These are phyloP conservation scores for Aspergillus terreus DNA, from an alignment of 2,329 filamentous ascomycete species.

Conservation along the genomic window DNA sequence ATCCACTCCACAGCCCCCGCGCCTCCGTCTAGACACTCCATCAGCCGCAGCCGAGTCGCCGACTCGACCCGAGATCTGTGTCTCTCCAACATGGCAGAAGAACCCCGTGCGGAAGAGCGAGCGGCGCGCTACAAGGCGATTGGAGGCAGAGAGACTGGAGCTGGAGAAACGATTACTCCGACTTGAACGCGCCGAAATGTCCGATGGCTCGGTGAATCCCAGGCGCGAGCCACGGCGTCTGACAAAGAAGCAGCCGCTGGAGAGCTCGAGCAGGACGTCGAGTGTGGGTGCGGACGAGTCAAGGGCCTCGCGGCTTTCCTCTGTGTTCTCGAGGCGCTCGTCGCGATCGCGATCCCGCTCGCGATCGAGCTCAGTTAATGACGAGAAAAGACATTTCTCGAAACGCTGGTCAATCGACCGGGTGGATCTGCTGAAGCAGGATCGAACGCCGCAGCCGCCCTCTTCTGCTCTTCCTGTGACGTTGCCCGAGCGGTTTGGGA, in stretches of 20 bases:
- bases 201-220: conserved; percentile 7
- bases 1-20: neutral
- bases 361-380: conserved; percentile 22
- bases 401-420: neutral
- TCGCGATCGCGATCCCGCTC: conserved; percentile 24
- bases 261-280: conserved; percentile 27
- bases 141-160: conserved; percentile 32
- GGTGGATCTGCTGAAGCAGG: conserved; percentile 4
- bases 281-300: conserved; percentile 27
- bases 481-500: conserved; percentile 28
- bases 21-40: conserved; percentile 6
- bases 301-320: conserved; percentile 21
- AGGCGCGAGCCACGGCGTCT: conserved; percentile 28
- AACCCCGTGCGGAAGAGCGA: conserved; percentile 20
- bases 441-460: conserved; percentile 3
- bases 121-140: conserved; percentile 26
- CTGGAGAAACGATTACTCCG: conserved; percentile 19
- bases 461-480: conserved; percentile 21
- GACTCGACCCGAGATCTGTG: conserved; percentile 11
- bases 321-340: conserved; percentile 25
- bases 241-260: conserved; percentile 32
- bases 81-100: conserved; percentile 19
- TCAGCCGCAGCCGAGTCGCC: conserved; percentile 4
- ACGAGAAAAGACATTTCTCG: conserved; percentile 8
- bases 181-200: conserved; percentile 23